Base-by-base conservation (phyloP, 1,139 yeast genomes). In the Saccharomyces hybrid region DNA sequence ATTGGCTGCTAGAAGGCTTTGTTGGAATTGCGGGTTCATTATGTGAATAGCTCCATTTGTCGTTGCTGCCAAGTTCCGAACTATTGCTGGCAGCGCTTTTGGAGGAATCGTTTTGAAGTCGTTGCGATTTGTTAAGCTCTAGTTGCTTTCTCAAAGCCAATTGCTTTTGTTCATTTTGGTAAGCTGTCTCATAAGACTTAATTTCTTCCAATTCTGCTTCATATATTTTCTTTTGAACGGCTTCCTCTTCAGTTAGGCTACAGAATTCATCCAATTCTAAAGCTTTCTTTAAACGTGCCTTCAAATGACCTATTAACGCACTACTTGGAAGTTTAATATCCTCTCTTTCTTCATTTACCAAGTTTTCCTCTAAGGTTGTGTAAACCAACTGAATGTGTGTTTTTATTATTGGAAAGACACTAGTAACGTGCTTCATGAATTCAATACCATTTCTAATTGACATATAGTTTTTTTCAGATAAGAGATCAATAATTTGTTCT, bases 381-480 rank as follows among this genome's bases (percentile, higher is more conserved):
- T 78, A 72, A 7, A 88, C 69, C 9, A 67, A 60, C 56, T 81
- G 82, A 49, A 93, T 85, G 55, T 88, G 95, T 46, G 80, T 82
- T 53, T 82, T 84, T 30, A 88, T 80, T 13, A 75, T 73, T 0
- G 97, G 97, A 66, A 83, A 88, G 7, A 80, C 78, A 1, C 79
- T 78, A 32, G 86, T 72, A 57, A 86, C 72, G 61, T 83, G 84
- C 66, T 86, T 88, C 72, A 91, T 74, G 62, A 89, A 81, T 2
- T 88, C 86, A 57, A 91, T 87, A 2, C 89, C 80, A 69, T 90
- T 91, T 58, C 93, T 80, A 53, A 95, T 79, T 3, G 88, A 83
- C 83, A 88, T 86, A 66, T 90, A 91, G 56, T 86, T 87, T 44
- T 60, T 57, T 1, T 76, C 75, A 20, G 82, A 78, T 11, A 73